Base-by-base conservation (phyloP, 805 yeast genomes). In the Nakazawaea anatomiae region DNA sequence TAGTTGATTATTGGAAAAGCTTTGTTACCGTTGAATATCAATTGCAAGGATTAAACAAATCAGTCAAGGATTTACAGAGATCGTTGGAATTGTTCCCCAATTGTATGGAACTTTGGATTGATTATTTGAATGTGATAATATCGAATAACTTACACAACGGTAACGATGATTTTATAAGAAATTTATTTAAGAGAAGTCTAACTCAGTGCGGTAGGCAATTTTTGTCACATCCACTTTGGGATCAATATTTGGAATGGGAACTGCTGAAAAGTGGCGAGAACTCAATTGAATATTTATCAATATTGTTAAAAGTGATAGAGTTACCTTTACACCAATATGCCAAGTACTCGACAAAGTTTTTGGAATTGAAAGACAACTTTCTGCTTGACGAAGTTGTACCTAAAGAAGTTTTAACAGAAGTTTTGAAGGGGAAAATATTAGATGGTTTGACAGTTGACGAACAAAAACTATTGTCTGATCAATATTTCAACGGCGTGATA, bases 241-340 rank as follows among this genome's bases (percentile, higher is more conserved):
- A 90, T 63, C 72, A 77, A 49, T 83, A 80, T 54, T 65, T 92
- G 28, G 84, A 76, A 39, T 86, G 82, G 69, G 85, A 82, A 57
- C 63, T 70, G n/a, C 58, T 62, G 12, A 45, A 59, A 6, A 57
- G 59, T 8, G 68, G 68, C 29, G 65, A 66, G 12, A 60, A 64
- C 28, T 69, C 76, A 34, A 57, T 58, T 29, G 74, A 70, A 38
- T 63, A 76, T 4, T 58, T 71, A 2, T 63, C 65, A 3, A 58
- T 80, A 1, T 74, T 83, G 51, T 58, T 74, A 31, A 68, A 69
- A 52, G 66, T 83, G 44, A 64, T 81, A 39, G 61, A 62, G 40
- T 70, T 87, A 2, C 98, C 98, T 0, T 66, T 92, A 43, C 92
- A 92, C 65, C 96, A 90, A 59, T 91, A 89, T 63, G 85, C 97